Evolutionary conservation across 345 rosid species (phyloP), one percentile per base, ranked within the genome.

Genomic region (Pseudoturritis turrita): DNA sequence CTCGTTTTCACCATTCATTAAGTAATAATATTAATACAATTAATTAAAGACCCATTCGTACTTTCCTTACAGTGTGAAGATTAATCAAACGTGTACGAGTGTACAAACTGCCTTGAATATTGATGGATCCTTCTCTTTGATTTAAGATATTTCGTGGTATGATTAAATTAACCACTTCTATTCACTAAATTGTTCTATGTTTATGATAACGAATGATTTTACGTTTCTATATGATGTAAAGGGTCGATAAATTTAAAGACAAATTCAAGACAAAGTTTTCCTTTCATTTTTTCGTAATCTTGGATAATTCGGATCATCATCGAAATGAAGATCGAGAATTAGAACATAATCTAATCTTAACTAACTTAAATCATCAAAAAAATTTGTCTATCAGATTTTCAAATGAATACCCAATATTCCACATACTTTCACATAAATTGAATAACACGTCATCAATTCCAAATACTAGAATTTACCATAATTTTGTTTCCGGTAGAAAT

Each of bases 81-180:
- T 70, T 76, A 54, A 62, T 18, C 75, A 62, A 70, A 76, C 75
- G 75, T 69, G 70, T 70, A 76, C 75, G 79, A 58, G 54, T 70
- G 49, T 62, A 46, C 52, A 70, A 75, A 33, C 47, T 22, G 46
- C 33, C 15, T 56, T 57, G 6, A 5, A 13, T 41, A 2, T 61
- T 23, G 23, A 61, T 21, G 62, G 9, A 62, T 28, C 36, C 35
- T 57, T 47, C 59, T 13, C n/a, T 61, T 28, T 19, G 17, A 10
- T 18, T 19, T 21, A n/a, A 56, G 18, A 47, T 28, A 21, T 65
- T 65, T 28, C n/a, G 29, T 46, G 43, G 15, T 40, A 11, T 57
- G 18, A 65, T 47, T 51, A 26, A 46, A 65, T 6, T 37, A 55
- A 23, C 57, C 21, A 52, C 6, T 29, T 43, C 7, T 59, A 13